phyloP scores from a whole-genome alignment of 2,329 filamentous ascomycete species.

The Aspergillus sp. region DNA sequence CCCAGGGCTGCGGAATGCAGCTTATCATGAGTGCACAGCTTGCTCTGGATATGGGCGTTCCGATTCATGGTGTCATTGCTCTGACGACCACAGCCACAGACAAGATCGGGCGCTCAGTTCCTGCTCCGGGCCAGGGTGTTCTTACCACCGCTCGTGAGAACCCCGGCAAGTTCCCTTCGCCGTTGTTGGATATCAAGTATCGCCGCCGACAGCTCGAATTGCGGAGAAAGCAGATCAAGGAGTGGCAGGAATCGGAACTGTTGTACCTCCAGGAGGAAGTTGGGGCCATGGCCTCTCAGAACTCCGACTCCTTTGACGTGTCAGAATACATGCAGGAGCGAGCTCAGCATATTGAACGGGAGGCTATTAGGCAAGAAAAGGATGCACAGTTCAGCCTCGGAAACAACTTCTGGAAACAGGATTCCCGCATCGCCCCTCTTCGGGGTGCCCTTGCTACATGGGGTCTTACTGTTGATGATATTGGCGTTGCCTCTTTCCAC shows the following conservation, averaged over 20 bases:
- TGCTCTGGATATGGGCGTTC: slow-evolving; percentile 96
- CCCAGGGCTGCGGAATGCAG: slow-evolving; percentile 96
- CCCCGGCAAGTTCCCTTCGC: slow-evolving; percentile 87
- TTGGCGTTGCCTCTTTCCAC: slow-evolving; percentile 96
- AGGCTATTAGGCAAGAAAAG: slow-evolving; percentile 87
- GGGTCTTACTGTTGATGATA: slow-evolving; percentile 95
- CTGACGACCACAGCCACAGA: slow-evolving; percentile 95
- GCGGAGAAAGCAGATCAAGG: slow-evolving; percentile 89
- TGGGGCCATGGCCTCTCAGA: slow-evolving; percentile 82
- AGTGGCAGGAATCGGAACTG: slow-evolving; percentile 93
- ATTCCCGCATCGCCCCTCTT: slow-evolving; percentile 88
- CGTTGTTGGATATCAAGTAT: slow-evolving; percentile 96
- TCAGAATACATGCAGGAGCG: slow-evolving; percentile 84
- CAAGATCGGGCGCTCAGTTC: slow-evolving; percentile 97
- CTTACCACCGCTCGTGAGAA: slow-evolving; percentile 92
- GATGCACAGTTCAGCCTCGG: slow-evolving; percentile 89
- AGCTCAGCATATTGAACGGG: slow-evolving; percentile 78
- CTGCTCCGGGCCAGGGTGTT: slow-evolving; percentile 94
- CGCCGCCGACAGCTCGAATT: slow-evolving; percentile 91
- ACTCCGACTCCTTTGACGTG: slow-evolving; percentile 69
- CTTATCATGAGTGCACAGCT: slow-evolving; percentile 97
- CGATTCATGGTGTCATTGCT: slow-evolving; percentile 91
- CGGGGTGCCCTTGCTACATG: slow-evolving; percentile 95
- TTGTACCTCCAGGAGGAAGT: slow-evolving; percentile 92
- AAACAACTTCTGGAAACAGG: slow-evolving; percentile 99